A percentile compares a stretch with the other conserved stretches of the same genome.
Evolutionary conservation across 129 eudicot genomes (phyloP).

Genomic region (Tagetes patula): DNA sequence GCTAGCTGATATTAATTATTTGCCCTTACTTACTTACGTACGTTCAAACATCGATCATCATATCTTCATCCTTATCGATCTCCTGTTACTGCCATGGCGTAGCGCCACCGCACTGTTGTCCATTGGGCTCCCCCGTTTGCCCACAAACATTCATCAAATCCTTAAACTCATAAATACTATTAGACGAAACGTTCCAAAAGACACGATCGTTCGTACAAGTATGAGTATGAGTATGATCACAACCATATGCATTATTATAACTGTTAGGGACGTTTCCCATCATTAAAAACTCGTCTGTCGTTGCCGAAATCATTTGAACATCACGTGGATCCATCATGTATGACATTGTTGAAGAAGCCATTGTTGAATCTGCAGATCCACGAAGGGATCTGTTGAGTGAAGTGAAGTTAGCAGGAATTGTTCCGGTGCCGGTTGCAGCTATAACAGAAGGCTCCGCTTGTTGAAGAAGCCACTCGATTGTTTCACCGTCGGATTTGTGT

Average conservation of each 20-base stretch:
- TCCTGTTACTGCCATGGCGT: too few species aligned
- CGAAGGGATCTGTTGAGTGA: slow-evolving; percentile 23
- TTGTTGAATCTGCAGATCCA: slow-evolving; percentile 19
- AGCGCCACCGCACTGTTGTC: too few species aligned
- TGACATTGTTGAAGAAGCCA: slow-evolving; percentile 14
- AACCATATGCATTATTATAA: not conserved
- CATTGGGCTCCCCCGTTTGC: not conserved
- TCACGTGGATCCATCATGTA: too few species aligned
- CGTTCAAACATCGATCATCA: too few species aligned
- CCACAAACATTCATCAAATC: not conserved
- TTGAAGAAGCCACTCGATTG: slow-evolving; percentile 6
- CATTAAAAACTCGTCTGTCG: not conserved
- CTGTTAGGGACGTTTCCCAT: slow-evolving; percentile 8
- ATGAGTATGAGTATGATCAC: too few species aligned
- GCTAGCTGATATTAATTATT: too few species aligned
- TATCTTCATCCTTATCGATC: too few species aligned
- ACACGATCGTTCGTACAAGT: too few species aligned
- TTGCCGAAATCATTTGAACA: not conserved
- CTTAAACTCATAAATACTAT: slow-evolving; percentile 21
- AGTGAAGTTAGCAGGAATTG: slow-evolving; percentile 30
- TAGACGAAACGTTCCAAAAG: too few species aligned
- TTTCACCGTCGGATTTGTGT: too few species aligned
- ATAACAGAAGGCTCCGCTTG: slow-evolving; percentile 34
- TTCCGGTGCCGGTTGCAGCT: slow-evolving; percentile 28
- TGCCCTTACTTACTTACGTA: too few species aligned